Percentiles rank a stretch among this genome's conserved stretches.
Conservation (phyloP, 2,329 filamentous ascomycete species). For the Colletotrichum camelliae region DNA sequence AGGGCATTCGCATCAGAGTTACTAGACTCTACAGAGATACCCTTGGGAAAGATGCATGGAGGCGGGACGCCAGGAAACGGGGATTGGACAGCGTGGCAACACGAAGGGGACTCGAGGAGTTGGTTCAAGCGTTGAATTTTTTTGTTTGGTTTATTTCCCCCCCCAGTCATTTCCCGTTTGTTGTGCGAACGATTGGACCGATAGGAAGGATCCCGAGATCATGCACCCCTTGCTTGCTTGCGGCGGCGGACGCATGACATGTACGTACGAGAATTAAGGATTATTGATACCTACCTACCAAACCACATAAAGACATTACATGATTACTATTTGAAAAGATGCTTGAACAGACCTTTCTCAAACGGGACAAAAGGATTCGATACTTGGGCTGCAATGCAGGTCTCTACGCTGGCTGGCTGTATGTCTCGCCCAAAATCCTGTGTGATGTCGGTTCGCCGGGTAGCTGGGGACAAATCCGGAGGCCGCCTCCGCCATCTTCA, state of each 20-base stretch:
- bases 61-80: not conserved
- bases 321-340: not conserved
- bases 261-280: slow-evolving; percentile 11
- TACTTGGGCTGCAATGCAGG: not conserved
- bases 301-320: not conserved
- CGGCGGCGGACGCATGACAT: not conserved
- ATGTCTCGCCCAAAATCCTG: not conserved
- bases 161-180: not conserved
- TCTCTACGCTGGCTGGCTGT: not conserved
- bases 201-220: slow-evolving; percentile 17
- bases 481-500: not conserved
- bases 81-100: not conserved
- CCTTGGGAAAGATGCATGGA: not conserved
- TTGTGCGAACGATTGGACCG: not conserved
- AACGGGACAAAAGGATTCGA: not conserved
- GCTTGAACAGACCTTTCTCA: not conserved
- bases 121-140: slow-evolving; percentile 7
- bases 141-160: not conserved
- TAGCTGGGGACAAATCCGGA: not conserved
- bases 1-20: slow-evolving; percentile 25
- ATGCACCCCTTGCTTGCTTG: slow-evolving; percentile 19
- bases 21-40: slow-evolving; percentile 24
- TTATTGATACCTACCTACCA: slow-evolving; percentile 7
- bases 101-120: not conserved
- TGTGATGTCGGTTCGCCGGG: not conserved